phyloP scores from a whole-genome alignment of 2,329 filamentous ascomycete genomes.

The Claviceps sp. region DNA sequence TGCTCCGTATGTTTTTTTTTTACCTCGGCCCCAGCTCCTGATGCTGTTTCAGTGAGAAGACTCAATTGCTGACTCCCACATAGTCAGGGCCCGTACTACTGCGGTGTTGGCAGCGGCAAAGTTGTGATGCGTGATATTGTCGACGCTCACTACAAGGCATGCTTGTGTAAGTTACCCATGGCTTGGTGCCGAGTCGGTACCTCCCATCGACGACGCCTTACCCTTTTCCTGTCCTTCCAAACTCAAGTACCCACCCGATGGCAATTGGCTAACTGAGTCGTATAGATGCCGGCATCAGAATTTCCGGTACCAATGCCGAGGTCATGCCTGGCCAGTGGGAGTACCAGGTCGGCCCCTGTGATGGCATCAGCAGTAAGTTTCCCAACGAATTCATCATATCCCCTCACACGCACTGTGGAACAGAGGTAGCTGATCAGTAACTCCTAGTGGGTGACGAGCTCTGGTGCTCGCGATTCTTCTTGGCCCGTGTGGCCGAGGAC shows the following conservation, averaged over 20 bases:
- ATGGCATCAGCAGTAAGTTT: constrained; percentile 65
- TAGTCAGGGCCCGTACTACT: constrained; percentile 38
- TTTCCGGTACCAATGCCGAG: constrained; percentile 97
- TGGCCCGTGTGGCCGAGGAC: constrained; percentile 84
- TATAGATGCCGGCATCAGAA: constrained; percentile 64
- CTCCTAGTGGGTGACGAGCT: constrained; percentile 82
- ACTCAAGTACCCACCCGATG: not conserved
- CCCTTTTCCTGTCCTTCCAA: not conserved
- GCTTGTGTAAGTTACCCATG: constrained; percentile 40
- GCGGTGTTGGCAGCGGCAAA: constrained; percentile 92
- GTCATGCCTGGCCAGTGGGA: constrained; percentile 89
- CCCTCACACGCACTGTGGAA: not conserved
- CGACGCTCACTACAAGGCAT: constrained; percentile 51
- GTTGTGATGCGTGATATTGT: constrained; percentile 97
- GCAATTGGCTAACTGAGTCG: not conserved
- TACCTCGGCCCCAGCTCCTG: not conserved
- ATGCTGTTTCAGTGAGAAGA: no score
- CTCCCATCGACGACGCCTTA: not conserved
- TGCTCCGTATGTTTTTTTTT: constrained; percentile 40
- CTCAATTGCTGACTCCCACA: constrained; percentile 4
- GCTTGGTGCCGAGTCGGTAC: no score
- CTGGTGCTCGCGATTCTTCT: constrained; percentile 74
- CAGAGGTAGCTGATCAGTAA: not conserved
- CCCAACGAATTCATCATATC: no score
- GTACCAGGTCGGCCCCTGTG: constrained; percentile 87